These are phyloP conservation scores for Lumnitzera racemosa DNA, from an alignment of 345 rosid species.

Conservation along the genomic window DNA sequence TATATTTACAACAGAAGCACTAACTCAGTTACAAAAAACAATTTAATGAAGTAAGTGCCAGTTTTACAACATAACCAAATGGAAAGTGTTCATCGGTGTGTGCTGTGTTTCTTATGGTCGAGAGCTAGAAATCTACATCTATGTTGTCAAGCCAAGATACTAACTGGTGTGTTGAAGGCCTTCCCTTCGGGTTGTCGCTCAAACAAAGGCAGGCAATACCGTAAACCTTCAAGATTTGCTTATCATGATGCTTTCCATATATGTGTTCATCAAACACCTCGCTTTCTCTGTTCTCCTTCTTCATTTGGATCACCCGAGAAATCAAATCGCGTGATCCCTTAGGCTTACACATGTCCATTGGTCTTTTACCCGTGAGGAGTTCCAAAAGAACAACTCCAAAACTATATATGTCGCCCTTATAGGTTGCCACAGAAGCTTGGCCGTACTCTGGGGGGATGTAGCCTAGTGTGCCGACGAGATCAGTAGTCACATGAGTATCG, in stretches of 20 bases:
- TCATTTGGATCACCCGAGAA: slow-evolving; percentile 63
- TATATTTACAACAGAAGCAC: slow-evolving; percentile 22
- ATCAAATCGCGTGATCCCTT: slow-evolving; percentile 59
- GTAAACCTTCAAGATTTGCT: slow-evolving; percentile 52
- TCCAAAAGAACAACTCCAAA: slow-evolving; percentile 88
- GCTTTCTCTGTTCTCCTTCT: slow-evolving; percentile 44
- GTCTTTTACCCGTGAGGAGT: slow-evolving; percentile 79
- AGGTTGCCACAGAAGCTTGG: slow-evolving; percentile 79
- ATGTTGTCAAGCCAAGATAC: slow-evolving; percentile 60
- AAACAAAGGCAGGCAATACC: slow-evolving; percentile 70
- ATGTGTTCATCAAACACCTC: slow-evolving; percentile 66
- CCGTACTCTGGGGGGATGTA: slow-evolving; percentile 91
- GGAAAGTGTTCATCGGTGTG: slow-evolving; percentile 6
- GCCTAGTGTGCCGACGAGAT: slow-evolving; percentile 83
- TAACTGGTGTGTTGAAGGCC: slow-evolving; percentile 62
- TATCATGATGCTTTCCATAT: slow-evolving; percentile 47
- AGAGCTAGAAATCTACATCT: slow-evolving; percentile 14
- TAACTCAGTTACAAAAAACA: neutral
- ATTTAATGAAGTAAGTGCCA: too few relatives aligned
- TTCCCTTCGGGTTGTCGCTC: slow-evolving; percentile 43
- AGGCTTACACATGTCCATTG: slow-evolving; percentile 80
- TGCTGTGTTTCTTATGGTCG: slow-evolving; percentile 4
- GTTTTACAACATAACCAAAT: too few relatives aligned
- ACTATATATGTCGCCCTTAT: slow-evolving; percentile 78
- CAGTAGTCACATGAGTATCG: slow-evolving; percentile 80